Evolutionary conservation across 2,329 filamentous ascomycete genomes (phyloP).

Genomic region (Acarospora socialis): DNA sequence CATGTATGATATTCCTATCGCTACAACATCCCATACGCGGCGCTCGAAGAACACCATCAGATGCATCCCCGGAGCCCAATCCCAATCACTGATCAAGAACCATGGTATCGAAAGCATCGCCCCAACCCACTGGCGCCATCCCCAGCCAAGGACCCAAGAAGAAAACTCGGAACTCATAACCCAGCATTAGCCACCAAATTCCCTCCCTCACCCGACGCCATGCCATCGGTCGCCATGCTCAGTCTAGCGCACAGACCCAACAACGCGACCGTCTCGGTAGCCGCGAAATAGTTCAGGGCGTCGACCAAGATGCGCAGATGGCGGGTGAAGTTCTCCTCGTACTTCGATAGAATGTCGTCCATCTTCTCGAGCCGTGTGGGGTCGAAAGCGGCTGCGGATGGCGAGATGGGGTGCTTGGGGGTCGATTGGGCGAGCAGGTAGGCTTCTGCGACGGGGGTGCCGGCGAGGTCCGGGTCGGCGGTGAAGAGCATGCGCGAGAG

Average conservation of each 20-base stretch:
- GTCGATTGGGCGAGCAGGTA: constrained; percentile 41
- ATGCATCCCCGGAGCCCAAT: no score
- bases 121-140: no score
- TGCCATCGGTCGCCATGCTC: constrained; percentile 71
- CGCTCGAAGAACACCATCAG: no score
- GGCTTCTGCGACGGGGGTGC: constrained; percentile 41
- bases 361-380: constrained; percentile 55
- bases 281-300: constrained; percentile 90
- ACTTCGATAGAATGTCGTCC: constrained; percentile 76
- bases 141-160: no score
- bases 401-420: constrained; percentile 16
- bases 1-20: no score
- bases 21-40: no score
- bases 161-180: no score
- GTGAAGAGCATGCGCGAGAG: constrained; percentile 73
- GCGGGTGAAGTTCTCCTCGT: constrained; percentile 82
- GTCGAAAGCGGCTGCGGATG: constrained; percentile 36
- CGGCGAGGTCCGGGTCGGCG: constrained; percentile 63
- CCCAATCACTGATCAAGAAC: no score
- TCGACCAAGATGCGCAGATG: constrained; percentile 91
- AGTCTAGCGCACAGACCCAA: constrained; percentile 72
- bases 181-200: no score
- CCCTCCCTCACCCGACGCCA: no score
- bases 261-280: constrained; percentile 90
- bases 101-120: no score